Conservation (phyloP, 2,329 filamentous ascomycete genomes). For the Colletotrichum tamarilloi region DNA sequence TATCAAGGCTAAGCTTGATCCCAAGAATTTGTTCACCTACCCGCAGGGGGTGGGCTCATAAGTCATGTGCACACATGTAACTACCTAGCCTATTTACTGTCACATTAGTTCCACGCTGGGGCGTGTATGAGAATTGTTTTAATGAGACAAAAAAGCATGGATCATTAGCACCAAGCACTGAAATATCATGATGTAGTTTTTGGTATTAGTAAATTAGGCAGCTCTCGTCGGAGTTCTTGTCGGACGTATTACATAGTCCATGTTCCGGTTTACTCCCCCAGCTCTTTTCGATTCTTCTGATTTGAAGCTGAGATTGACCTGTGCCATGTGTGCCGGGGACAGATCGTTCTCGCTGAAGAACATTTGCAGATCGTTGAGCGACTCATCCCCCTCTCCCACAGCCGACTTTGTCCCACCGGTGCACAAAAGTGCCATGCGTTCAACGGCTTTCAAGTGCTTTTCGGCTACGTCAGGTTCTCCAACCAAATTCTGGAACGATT, state of each 20-base stretch:
- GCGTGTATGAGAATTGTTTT: not conserved
- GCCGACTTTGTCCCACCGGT: not conserved
- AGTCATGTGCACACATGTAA: not conserved
- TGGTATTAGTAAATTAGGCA: not conserved
- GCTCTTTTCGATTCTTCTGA: not conserved
- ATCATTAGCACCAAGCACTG: not conserved
- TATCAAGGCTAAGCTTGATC: constrained; percentile 54
- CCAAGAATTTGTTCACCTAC: constrained; percentile 54
- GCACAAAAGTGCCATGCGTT: constrained; percentile 5
- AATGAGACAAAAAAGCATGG: not conserved
- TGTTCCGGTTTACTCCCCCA: not conserved
- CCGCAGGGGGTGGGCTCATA: constrained; percentile 42
- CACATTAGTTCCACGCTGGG: not conserved
- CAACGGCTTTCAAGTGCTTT: constrained; percentile 3
- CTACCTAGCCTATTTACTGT: not conserved
- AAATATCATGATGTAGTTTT: too few species aligned
- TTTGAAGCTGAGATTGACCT: not conserved
- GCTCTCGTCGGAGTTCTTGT: not conserved
- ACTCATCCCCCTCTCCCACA: not conserved
- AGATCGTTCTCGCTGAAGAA: not conserved
- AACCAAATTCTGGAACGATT: not conserved
- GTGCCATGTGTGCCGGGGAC: not conserved
- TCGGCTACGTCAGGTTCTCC: constrained; percentile 1
- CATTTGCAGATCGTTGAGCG: not conserved
- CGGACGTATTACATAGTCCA: not conserved